Conservation (phyloP, 768 basidiomycete genomes). For the Russula emetica region DNA sequence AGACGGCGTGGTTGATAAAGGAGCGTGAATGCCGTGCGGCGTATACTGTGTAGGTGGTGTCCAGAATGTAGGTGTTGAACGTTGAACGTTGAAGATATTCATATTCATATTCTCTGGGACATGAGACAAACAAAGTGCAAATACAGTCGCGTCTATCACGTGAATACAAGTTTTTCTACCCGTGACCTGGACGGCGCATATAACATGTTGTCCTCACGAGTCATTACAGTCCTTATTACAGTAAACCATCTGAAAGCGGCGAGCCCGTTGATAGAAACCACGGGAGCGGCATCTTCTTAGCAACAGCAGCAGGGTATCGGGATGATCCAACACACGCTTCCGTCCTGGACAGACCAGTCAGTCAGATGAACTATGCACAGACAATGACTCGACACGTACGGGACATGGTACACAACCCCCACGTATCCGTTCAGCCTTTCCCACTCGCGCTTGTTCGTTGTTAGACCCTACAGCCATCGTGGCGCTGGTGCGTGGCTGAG, state of each 20-base stretch:
- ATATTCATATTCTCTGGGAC: neutral
- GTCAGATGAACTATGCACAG: neutral
- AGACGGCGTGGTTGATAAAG: constrained; percentile 12
- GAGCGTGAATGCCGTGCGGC: constrained; percentile 18
- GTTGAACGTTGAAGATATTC: neutral
- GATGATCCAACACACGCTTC: constrained; percentile 25
- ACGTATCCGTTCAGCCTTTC: constrained; percentile 21
- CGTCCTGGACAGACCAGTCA: constrained; percentile 12
- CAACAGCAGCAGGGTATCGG: constrained; percentile 22
- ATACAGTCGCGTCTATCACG: constrained; percentile 20
- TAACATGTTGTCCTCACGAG: neutral
- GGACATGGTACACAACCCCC: constrained; percentile 26
- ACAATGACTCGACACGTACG: neutral
- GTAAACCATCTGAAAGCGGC: no score
- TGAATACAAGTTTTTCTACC: neutral
- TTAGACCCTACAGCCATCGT: constrained; percentile 4
- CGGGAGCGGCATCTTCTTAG: neutral
- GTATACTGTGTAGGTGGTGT: constrained; percentile 5
- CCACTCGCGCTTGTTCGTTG: neutral
- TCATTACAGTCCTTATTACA: no score
- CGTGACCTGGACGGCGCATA: neutral
- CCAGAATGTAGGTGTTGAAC: constrained; percentile 7
- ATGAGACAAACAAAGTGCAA: constrained; percentile 15
- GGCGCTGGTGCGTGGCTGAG: constrained; percentile 11
- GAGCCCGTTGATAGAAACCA: no score